Conservation (phyloP, 371 early-diverging fungal genomes). For the Apophysomyces variabilis region DNA sequence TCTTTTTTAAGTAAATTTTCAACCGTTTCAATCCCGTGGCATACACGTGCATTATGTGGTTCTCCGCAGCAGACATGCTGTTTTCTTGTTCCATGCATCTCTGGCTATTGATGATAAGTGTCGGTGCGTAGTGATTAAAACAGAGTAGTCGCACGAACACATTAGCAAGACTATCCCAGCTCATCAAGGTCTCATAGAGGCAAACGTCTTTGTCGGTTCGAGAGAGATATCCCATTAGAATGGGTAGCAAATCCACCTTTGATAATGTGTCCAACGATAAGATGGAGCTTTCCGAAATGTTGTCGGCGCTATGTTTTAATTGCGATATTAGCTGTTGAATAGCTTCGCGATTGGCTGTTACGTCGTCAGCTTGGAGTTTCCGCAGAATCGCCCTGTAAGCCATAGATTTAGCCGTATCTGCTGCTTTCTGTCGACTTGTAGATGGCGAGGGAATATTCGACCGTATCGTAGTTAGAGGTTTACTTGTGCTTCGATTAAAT, state of each 20-base stretch:
- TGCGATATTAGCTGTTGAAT: conserved; percentile 17
- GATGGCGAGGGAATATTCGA: not conserved
- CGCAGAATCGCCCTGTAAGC: conserved; percentile 14
- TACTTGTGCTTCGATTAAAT: not conserved
- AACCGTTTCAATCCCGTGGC: conserved; percentile 28
- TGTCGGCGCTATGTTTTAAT: conserved; percentile 11
- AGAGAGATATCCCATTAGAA: conserved; percentile 25
- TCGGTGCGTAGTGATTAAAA: conserved; percentile 29
- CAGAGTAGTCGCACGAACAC: conserved; percentile 31
- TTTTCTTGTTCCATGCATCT: not conserved
- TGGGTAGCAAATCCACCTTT: conserved; percentile 22
- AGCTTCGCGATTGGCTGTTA: conserved; percentile 19
- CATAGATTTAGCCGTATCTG: not conserved
- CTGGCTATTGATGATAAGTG: conserved; percentile 23
- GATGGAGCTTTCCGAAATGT: not conserved
- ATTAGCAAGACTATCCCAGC: conserved; percentile 39
- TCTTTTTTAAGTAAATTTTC: conserved; percentile 28
- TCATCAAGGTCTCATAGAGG: conserved; percentile 32
- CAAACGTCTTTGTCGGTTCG: not conserved
- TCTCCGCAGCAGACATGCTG: not conserved
- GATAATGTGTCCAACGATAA: conserved; percentile 32
- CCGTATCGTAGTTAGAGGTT: not conserved
- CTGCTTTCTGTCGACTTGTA: not conserved
- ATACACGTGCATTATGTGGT: not conserved
- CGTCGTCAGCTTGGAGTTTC: conserved; percentile 25